Evolutionary conservation across 1,284 basidiomycete genomes (phyloP).

Genomic region (Flammula alnicola): DNA sequence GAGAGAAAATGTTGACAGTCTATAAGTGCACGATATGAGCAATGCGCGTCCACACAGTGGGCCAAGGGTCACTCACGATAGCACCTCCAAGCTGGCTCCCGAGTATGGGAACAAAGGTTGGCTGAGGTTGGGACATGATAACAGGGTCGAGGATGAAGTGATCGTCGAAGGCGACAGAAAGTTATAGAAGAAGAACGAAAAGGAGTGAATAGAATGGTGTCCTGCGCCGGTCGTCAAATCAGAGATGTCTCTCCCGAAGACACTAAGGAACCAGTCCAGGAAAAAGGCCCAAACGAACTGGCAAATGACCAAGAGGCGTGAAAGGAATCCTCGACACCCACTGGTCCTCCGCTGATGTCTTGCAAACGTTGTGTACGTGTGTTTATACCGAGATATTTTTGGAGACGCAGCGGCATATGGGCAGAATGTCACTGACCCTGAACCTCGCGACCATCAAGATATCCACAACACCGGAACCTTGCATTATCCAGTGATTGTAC

Average conservation of each 20-base stretch:
- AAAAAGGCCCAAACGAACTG: slow-evolving; percentile 23
- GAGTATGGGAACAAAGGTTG: slow-evolving; percentile 34
- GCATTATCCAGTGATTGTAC: too few species aligned
- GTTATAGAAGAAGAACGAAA: slow-evolving; percentile 13
- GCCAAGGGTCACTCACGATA: slow-evolving; percentile 42
- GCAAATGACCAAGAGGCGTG: slow-evolving; percentile 20
- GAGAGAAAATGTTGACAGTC: slow-evolving; percentile 56
- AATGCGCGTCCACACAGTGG: not conserved
- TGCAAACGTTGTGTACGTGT: slow-evolving; percentile 20
- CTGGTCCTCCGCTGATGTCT: not conserved
- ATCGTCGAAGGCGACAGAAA: slow-evolving; percentile 5
- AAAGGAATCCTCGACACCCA: slow-evolving; percentile 19
- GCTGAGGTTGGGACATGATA: slow-evolving; percentile 22
- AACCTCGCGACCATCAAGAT: slow-evolving; percentile 26
- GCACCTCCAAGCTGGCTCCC: slow-evolving; percentile 43
- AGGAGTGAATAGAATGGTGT: slow-evolving; percentile 22
- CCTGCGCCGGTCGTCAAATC: slow-evolving; percentile 30
- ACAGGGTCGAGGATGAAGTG: slow-evolving; percentile 5
- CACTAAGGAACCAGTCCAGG: slow-evolving; percentile 32
- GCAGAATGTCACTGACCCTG: slow-evolving; percentile 4
- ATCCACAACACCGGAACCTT: not conserved
- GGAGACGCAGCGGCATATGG: slow-evolving; percentile 3
- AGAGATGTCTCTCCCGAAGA: slow-evolving; percentile 28
- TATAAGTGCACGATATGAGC: slow-evolving; percentile 25
- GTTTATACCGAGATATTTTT: slow-evolving; percentile 21